Base-by-base conservation (phyloP, 345 rosid species). In the Aegle marmelos region DNA sequence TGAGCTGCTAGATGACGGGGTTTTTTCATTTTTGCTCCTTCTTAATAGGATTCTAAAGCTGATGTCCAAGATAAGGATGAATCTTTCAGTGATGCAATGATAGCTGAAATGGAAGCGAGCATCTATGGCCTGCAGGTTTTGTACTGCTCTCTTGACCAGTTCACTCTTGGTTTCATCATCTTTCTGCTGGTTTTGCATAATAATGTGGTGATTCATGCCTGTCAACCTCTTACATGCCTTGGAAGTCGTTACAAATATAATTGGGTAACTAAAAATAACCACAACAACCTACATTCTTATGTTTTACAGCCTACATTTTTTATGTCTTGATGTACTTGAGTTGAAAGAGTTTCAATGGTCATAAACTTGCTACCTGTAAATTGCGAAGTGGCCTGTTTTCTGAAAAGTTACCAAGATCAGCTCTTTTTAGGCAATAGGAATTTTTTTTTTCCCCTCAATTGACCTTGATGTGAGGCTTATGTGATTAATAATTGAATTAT, bases 61-160 rank as follows among this genome's bases (percentile, higher is more conserved):
- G 85, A 79, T 76, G 77, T 1, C 56, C 77, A 14, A 74, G 79
- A 85, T 57, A 83, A 82, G 67, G 87, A 87, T 21, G 77, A 76
- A 25, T 82, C 77, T 37, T 81, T 79, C 19, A 85, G 83, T 62
- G 93, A 91, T 45, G 79, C 87, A 45, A 25, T 82, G 82, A 87
- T 86, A 67, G 91, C 84, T 83, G 92, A 91, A 88, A 89, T 89
- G 89, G 91, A 91, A 83, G 95, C 95, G 33, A 82, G 86, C 82
- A 83, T 78, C 64, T 91, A 87, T 82, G 92, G 95, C 53, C 86
- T 91, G 84, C 93, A 89, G 92, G 95, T 91, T 75, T 33, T 64
- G 28, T 63, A 2, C 76, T 65, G 11, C 64, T 48, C 41, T 41
- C 17, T 74, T 62, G 64, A 30, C 45, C 19, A n/a, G 34, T 31